phyloP scores from a whole-genome alignment of 2,329 filamentous ascomycete species.

The Colletotrichum karsti region DNA sequence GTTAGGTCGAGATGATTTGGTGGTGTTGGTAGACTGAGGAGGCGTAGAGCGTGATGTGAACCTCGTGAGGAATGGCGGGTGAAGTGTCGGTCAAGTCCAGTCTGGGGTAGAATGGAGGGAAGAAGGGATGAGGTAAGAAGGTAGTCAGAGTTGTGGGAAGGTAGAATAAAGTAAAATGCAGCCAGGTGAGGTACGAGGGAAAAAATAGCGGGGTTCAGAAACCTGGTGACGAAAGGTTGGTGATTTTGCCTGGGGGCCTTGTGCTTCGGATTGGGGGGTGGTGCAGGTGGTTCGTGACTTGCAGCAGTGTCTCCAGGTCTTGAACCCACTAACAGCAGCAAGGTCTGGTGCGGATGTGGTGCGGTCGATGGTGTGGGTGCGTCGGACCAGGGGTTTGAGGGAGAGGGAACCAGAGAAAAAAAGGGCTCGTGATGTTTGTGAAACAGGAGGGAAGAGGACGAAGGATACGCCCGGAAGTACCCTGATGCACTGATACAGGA shows the following conservation, averaged over 20 bases:
- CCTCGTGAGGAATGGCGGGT: constrained; percentile 13
- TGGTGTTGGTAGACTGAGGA: not conserved
- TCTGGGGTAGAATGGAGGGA: not conserved
- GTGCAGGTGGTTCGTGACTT: constrained; percentile 27
- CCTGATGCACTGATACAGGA: no score
- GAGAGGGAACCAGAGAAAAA: not conserved
- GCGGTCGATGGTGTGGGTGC: constrained; percentile 11
- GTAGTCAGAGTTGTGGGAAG: constrained; percentile 2
- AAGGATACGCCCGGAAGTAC: not conserved
- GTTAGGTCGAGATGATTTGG: not conserved
- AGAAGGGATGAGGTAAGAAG: not conserved
- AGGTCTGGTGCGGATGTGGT: constrained; percentile 5
- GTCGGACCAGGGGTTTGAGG: not conserved
- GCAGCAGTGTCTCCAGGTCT: no score
- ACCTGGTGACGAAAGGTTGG: constrained; percentile 24
- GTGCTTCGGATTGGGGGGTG: not conserved
- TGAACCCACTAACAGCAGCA: no score
- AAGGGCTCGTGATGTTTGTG: constrained; percentile 26
- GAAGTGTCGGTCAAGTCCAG: not conserved
- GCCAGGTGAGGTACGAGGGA: no score
- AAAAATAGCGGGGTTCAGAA: constrained; percentile 26
- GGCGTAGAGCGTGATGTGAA: constrained; percentile 11
- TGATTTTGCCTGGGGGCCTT: constrained; percentile 5
- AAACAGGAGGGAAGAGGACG: constrained; percentile 16
- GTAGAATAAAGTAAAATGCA: no score